These are phyloP conservation scores for Fusarium continuum DNA, from an alignment of 2,329 filamentous ascomycete species.

Conservation along the genomic window DNA sequence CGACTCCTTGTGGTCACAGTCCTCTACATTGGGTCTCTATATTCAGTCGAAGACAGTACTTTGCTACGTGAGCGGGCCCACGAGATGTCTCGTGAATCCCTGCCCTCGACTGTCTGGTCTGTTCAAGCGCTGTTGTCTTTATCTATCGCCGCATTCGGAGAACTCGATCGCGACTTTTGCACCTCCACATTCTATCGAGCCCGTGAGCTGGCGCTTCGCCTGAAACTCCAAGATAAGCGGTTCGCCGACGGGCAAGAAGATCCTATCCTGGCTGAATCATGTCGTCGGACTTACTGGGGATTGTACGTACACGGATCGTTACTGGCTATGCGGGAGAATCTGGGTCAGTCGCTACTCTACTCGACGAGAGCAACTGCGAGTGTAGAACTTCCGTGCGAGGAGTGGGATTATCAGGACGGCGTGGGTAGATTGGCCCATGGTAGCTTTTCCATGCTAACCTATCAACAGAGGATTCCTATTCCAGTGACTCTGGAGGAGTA, in stretches of 20 bases:
- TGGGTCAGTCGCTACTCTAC: conserved; percentile 16
- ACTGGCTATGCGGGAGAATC: conserved; percentile 22
- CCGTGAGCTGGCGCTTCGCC: conserved; percentile 22
- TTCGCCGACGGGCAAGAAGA: conserved; percentile 23
- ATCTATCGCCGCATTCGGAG: conserved; percentile 31
- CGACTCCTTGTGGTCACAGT: conserved; percentile 21
- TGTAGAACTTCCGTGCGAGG: conserved; percentile 40
- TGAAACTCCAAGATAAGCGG: conserved; percentile 33
- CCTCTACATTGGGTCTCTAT: conserved; percentile 37
- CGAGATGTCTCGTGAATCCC: conserved; percentile 16
- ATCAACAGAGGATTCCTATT: conserved; percentile 21
- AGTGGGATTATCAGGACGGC: conserved; percentile 36
- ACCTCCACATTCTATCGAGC: conserved; percentile 16
- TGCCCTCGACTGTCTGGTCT: conserved; percentile 33
- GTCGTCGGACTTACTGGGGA: conserved; percentile 40
- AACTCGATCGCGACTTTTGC: neutral
- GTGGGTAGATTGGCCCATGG: conserved; percentile 8
- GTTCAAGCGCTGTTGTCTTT: conserved; percentile 38
- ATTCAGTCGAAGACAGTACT: conserved; percentile 14
- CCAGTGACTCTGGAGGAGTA: conserved; percentile 30
- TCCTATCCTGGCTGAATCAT: conserved; percentile 37
- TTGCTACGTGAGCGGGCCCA: conserved; percentile 21
- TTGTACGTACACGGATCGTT: conserved; percentile 37
- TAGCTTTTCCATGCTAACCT: neutral
- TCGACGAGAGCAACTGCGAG: neutral